Base-by-base conservation (phyloP, 2,329 filamentous ascomycete species). In the Coniochaeta hoffmannii region DNA sequence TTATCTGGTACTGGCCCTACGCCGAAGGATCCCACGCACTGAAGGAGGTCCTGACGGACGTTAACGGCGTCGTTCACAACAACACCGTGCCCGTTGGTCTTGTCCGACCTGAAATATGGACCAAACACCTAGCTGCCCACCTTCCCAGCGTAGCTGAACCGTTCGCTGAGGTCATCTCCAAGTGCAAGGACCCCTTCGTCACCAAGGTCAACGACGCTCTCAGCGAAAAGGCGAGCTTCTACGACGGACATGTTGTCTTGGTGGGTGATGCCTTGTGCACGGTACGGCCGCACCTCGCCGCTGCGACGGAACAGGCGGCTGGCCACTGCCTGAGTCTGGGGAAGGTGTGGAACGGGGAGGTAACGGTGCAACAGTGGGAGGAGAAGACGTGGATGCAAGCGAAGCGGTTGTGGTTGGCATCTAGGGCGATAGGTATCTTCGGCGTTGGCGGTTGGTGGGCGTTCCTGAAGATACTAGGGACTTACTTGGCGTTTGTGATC, bases 251-350 rank as follows among this genome's bases (percentile, higher is more conserved):
- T 24, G 66, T 78, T 2, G 54, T 78, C 15, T 59, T 79, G 10
- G 70, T 78, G 2, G 76, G 76, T 1, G 76, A 79, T 61, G 72
- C 76, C 0, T 61, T 78, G 19, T 70, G 74, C 0, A 69, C 73
- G 1, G 74, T 78, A 31, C 61, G 76, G 46, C 76, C 76, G 6
- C 75, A 78, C 57, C 69, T 73, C 3, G 76, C 70, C 1, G 68
- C 71, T 22, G 75, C 73, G 15, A 77, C 75, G 1, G 72, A 74
- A 26, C 75, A 79, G 59, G 74, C 74, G 4, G 75, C 73, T 2
- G 71, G 71, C 41, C 73, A 78, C 60, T 71, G 71, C 4, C 61
- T 73, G 59, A 65, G 65, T 5, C 57, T 77, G 14, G 73, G 66
- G 1, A 66, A 69, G 56, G 69, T 73, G 58, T 64, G 74, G 56